Evolutionary conservation across 129 eudicot genomes (phyloP).

Genomic region (Escallonia rubra): DNA sequence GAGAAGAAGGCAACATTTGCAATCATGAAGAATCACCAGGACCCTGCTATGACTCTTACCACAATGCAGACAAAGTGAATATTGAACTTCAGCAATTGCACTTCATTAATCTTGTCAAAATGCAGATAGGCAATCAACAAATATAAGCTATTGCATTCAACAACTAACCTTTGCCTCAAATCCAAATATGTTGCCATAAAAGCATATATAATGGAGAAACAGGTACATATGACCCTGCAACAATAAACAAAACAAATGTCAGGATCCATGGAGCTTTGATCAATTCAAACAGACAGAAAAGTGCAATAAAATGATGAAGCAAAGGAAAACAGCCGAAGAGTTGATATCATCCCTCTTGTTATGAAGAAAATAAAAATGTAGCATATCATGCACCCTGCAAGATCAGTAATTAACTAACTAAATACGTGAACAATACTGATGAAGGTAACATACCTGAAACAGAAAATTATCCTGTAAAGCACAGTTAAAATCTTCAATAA

Average conservation of each 20-base stretch:
- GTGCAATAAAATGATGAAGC: neutral
- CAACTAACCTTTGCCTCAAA: conserved; percentile 85
- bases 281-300: neutral
- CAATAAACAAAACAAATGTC: conserved; percentile 24
- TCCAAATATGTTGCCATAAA: conserved; percentile 92
- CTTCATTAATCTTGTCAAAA: neutral
- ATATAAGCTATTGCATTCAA: conserved; percentile 6
- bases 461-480: conserved; percentile 93
- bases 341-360: too few relatives aligned
- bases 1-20: too few relatives aligned
- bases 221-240: conserved; percentile 97
- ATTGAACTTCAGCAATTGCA: too few relatives aligned
- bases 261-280: conserved; percentile 8
- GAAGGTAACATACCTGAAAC: conserved; percentile 51
- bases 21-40: too few relatives aligned
- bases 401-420: neutral
- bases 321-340: neutral
- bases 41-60: too few relatives aligned
- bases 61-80: too few relatives aligned
- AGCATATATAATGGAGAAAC: conserved; percentile 71
- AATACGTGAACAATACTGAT: neutral
- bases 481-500: conserved; percentile 86
- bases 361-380: too few relatives aligned
- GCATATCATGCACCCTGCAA: too few relatives aligned
- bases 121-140: neutral